Evolutionary conservation across 2,329 filamentous ascomycete genomes (phyloP).

Genomic region (Colletotrichum cereale): DNA sequence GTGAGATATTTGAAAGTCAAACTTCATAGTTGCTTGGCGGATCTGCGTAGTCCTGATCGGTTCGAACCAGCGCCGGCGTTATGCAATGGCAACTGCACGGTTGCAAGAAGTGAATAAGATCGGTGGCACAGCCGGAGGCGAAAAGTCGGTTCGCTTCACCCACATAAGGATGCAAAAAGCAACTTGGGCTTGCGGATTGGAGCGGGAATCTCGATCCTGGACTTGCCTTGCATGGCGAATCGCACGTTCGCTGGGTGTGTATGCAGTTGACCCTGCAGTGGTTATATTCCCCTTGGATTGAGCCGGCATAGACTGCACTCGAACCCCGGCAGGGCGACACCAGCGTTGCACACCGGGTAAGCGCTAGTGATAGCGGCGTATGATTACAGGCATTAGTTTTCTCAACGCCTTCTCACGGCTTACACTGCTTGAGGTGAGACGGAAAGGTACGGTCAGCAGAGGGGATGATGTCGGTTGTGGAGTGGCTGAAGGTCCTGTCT

Average conservation of each 20-base stretch:
- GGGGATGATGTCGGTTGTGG: not conserved
- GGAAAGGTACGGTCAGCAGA: not conserved
- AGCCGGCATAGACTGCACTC: not conserved
- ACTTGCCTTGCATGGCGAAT: conserved; percentile 13
- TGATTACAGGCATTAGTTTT: not conserved
- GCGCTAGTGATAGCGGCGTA: conserved; percentile 5
- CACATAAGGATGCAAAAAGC: not conserved
- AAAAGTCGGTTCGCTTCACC: not conserved
- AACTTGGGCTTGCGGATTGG: not conserved
- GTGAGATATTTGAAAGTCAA: not conserved
- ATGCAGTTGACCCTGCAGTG: conserved; percentile 8
- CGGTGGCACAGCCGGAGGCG: not conserved
- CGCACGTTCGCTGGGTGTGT: not conserved
- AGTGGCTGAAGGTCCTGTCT: not conserved
- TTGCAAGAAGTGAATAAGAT: not conserved
- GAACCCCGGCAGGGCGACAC: not conserved
- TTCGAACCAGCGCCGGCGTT: too few species aligned
- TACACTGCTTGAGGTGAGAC: not conserved
- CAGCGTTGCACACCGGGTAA: conserved; percentile 20
- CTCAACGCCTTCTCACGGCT: not conserved
- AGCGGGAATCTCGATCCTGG: not conserved
- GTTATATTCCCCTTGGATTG: not conserved
- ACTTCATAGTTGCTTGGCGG: not conserved
- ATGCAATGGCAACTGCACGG: not conserved
- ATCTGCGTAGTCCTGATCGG: not conserved